Evolutionary conservation across 768 basidiomycete genomes (phyloP).

Genomic region (Termitomyces sp.): DNA sequence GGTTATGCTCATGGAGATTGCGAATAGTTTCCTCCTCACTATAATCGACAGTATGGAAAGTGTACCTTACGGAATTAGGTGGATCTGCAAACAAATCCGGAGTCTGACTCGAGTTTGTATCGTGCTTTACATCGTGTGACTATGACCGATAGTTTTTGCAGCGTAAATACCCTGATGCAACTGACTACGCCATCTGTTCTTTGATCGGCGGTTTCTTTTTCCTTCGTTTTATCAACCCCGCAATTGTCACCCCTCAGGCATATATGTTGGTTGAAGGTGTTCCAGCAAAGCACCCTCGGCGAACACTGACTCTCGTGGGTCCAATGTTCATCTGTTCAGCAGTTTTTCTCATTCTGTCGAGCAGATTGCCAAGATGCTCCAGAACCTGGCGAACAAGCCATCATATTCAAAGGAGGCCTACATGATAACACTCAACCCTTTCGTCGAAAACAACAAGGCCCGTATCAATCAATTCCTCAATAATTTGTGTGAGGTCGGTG

Average conservation of each 20-base stretch:
- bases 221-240: conserved; percentile 98
- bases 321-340: conserved; percentile 10
- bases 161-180: conserved; percentile 99
- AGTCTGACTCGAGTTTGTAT: conserved; percentile 86
- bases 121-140: neutral
- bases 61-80: conserved; percentile 97
- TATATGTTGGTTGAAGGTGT: conserved; percentile 99
- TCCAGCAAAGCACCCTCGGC: conserved; percentile 94
- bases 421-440: conserved; percentile 98
- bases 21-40: conserved; percentile 93
- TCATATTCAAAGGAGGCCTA: conserved; percentile 97
- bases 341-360: conserved; percentile 1
- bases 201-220: conserved; percentile 99
- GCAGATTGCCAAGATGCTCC: conserved; percentile 99
- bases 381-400: conserved; percentile 98
- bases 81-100: conserved; percentile 99
- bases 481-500: conserved; percentile 94
- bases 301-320: conserved; percentile 81
- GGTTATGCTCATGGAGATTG: conserved; percentile 99
- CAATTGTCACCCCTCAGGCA: conserved; percentile 97
- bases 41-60: conserved; percentile 99
- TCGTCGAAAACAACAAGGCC: conserved; percentile 97
- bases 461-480: conserved; percentile 98
- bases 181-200: conserved; percentile 97
- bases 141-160: conserved; percentile 25